Evolutionary conservation across 2,329 filamentous ascomycete species (phyloP), one percentile per base, ranked within the genome.

Genomic region (Talaromyces sp.): DNA sequence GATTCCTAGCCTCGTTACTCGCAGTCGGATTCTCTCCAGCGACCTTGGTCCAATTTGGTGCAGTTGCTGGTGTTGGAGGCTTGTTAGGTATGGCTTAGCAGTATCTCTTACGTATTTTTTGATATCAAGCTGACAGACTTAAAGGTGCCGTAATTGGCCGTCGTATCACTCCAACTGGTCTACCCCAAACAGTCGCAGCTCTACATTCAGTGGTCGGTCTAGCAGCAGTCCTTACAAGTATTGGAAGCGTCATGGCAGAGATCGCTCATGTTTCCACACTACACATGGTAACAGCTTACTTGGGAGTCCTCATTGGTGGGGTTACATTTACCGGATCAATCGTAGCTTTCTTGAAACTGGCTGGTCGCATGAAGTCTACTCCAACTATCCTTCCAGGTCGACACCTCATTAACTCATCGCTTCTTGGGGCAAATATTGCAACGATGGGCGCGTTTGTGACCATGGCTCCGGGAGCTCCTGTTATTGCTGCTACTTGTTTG

Each of bases 301-400:
- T 96, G 0, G 93, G 92, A 60, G 92, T 96, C 6, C 80, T 96
- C 0, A 96, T 97, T 62, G 91, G 87, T 69, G 93, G 93, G 64
- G 88, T 96, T 38, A 97, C 93, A 0, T 97, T 97, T 73, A 97
- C 92, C 0, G 93, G 93, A 1, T 95, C 91, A 2, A 89, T 97
- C 60, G 91, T 97, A 0, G 93, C 93, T 0, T 96, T 96, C 78
- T 77, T 96, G 73, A 97, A 97, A 76, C 86, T 97, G 1, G 89
- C 91, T 0, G 92, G 91, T 2, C 88, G 83, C 68, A 93, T 96
- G 88, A 90, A 90, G 0, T 96, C 92, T 0, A 88, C 86, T 61
- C 92, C 93, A 0, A 85, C 88, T 7, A 82, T 86, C 5, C 81
- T 96, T 0, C 91, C 88, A 5, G 92, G 91, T 1, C 85, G 90